phyloP scores from a whole-genome alignment of 805 yeast genomes.

The Kuraishia cidri region DNA sequence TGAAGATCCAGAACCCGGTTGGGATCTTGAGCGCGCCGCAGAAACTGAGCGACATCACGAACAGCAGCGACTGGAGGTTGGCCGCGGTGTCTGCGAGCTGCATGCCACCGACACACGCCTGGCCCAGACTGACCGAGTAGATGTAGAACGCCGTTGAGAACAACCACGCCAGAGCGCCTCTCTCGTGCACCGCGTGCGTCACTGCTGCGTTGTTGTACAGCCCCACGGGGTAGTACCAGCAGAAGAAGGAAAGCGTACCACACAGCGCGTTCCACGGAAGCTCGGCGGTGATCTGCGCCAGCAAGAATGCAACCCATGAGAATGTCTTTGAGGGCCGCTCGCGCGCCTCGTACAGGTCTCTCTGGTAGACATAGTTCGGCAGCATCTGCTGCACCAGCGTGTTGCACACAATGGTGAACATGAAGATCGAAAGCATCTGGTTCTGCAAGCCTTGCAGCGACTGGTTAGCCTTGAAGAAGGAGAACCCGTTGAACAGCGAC shows the following conservation, averaged over 20 bases:
- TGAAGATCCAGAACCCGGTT: constrained; percentile 67
- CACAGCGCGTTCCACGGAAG: constrained; percentile 52
- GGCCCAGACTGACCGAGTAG: constrained; percentile 50
- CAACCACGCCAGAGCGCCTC: constrained; percentile 48
- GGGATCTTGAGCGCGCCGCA: constrained; percentile 70
- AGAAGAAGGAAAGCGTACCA: constrained; percentile 56
- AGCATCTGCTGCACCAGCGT: constrained; percentile 55
- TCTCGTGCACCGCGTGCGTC: constrained; percentile 32
- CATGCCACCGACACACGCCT: constrained; percentile 47
- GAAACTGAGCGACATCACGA: constrained; percentile 57
- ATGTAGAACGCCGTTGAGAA: constrained; percentile 35
- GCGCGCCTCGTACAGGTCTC: constrained; percentile 63
- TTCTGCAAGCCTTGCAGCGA: constrained; percentile 69
- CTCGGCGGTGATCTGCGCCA: constrained; percentile 57
- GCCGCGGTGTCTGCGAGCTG: constrained; percentile 58
- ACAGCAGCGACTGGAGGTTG: constrained; percentile 44
- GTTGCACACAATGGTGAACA: constrained; percentile 49
- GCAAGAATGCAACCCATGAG: constrained; percentile 53
- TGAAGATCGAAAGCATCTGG: constrained; percentile 71
- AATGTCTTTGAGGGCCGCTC: constrained; percentile 69
- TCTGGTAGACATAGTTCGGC: constrained; percentile 51
- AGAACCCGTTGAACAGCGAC: constrained; percentile 58
- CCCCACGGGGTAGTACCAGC: constrained; percentile 70
- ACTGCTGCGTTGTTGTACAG: constrained; percentile 49
- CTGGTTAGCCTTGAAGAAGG: constrained; percentile 56